phyloP scores from a whole-genome alignment of 495 filamentous ascomycete species.

The Xylona heveae region DNA sequence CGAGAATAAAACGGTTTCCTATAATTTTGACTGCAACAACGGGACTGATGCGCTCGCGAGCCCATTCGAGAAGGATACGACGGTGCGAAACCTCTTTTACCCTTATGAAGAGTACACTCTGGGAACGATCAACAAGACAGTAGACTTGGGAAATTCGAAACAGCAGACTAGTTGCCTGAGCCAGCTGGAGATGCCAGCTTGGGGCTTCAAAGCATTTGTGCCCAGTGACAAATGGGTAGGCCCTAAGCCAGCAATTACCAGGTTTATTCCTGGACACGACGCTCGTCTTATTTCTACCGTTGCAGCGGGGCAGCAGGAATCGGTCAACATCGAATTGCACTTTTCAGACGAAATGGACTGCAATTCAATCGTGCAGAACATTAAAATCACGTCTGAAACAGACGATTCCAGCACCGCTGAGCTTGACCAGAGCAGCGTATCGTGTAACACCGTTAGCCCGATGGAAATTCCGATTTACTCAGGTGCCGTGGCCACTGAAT shows the following conservation, averaged over 20 bases:
- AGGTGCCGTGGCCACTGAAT: neutral
- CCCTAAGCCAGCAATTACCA: constrained; percentile 41
- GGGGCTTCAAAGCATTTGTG: constrained; percentile 43
- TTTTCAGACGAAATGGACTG: constrained; percentile 47
- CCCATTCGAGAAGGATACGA: constrained; percentile 20
- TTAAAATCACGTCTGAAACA: constrained; percentile 5
- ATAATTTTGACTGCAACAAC: constrained; percentile 20
- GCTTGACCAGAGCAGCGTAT: constrained; percentile 20
- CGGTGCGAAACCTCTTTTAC: constrained; percentile 27
- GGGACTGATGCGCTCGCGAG: constrained; percentile 18
- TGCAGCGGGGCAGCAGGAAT: constrained; percentile 21
- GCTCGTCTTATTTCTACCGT: constrained; percentile 29
- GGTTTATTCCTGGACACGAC: constrained; percentile 43
- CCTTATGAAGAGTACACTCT: constrained; percentile 26
- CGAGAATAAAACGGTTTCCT: constrained; percentile 20
- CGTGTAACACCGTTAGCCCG: constrained; percentile 17
- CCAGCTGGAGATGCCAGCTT: constrained; percentile 28
- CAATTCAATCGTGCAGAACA: constrained; percentile 20
- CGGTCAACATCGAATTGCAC: constrained; percentile 27
- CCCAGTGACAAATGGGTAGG: constrained; percentile 24
- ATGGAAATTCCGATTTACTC: neutral
- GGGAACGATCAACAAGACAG: constrained; percentile 9
- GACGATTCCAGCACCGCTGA: constrained; percentile 17
- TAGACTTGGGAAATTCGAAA: constrained; percentile 5
- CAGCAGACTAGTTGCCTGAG: constrained; percentile 33